Evolutionary conservation across 2,329 filamentous ascomycete species (phyloP).

Genomic region (Colletotrichum destructivum): DNA sequence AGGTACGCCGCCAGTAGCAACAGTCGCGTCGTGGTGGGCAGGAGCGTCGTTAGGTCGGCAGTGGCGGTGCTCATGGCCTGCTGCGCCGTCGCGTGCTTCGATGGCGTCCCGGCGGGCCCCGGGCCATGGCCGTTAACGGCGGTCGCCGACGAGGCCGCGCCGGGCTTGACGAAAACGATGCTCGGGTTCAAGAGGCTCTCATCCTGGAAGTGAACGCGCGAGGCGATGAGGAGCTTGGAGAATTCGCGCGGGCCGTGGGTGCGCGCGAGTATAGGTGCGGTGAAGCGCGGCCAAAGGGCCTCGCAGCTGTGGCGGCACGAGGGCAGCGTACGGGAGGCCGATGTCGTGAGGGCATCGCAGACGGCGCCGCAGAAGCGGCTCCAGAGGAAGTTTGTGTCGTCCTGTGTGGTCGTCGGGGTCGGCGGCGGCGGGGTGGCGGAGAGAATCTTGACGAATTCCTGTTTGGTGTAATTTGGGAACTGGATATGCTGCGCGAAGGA

Average conservation of each 20-base stretch:
- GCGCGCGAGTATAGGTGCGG: constrained; percentile 81
- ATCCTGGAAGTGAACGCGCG: constrained; percentile 79
- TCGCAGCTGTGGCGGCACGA: constrained; percentile 79
- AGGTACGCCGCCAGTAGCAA: constrained; percentile 85
- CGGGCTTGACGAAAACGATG: constrained; percentile 60
- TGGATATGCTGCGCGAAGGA: constrained; percentile 79
- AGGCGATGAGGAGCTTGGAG: constrained; percentile 82
- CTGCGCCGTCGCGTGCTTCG: constrained; percentile 26
- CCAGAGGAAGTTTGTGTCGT: constrained; percentile 80
- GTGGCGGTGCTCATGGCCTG: constrained; percentile 16
- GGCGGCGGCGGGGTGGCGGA: constrained; percentile 63
- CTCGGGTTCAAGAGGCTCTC: constrained; percentile 78
- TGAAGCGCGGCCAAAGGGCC: constrained; percentile 88
- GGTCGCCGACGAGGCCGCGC: not conserved
- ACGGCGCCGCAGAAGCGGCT: constrained; percentile 85
- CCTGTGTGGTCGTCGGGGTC: constrained; percentile 65
- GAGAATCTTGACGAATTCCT: constrained; percentile 84
- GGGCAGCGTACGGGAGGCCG: constrained; percentile 84
- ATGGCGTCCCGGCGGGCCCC: constrained; percentile 6
- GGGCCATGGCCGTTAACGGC: not conserved
- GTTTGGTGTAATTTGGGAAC: constrained; percentile 87
- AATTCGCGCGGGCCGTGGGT: constrained; percentile 85
- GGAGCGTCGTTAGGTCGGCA: constrained; percentile 66
- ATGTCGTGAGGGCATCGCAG: constrained; percentile 87
- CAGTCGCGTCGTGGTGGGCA: constrained; percentile 82